phyloP scores from a whole-genome alignment of 1,284 basidiomycete species.

The Porodaedalea pini region DNA sequence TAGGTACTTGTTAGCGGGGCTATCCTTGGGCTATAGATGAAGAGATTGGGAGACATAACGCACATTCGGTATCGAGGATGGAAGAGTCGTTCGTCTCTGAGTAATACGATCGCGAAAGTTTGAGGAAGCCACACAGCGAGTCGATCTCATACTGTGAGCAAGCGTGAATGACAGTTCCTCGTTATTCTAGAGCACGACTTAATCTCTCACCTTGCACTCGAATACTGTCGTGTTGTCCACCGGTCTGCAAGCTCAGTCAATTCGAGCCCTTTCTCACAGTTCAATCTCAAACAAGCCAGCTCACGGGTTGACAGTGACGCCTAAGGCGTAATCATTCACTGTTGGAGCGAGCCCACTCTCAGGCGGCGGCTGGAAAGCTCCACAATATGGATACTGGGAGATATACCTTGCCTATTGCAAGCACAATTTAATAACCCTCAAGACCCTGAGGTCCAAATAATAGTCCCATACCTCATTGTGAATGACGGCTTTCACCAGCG shows the following conservation, averaged over 20 bases:
- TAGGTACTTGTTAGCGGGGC: background rate
- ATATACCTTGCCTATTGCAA: conserved; percentile 54
- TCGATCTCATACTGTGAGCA: conserved; percentile 64
- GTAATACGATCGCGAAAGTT: conserved; percentile 70
- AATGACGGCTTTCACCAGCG: conserved; percentile 68
- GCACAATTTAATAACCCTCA: background rate
- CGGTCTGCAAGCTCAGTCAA: conserved; percentile 39
- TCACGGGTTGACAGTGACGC: conserved; percentile 68
- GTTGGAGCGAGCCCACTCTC: conserved; percentile 62
- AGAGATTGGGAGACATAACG: conserved; percentile 22
- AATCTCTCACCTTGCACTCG: conserved; percentile 64
- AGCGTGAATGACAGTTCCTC: background rate
- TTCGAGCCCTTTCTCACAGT: background rate
- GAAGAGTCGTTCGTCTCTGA: conserved; percentile 63
- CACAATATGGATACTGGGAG: conserved; percentile 68
- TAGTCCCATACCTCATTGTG: conserved; percentile 50
- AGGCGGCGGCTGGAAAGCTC: conserved; percentile 72
- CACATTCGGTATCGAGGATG: conserved; percentile 69
- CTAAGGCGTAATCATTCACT: conserved; percentile 62
- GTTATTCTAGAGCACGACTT: background rate
- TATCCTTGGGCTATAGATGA: conserved; percentile 1
- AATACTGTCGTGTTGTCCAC: conserved; percentile 67
- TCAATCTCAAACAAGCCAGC: conserved; percentile 24
- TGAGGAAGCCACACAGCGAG: conserved; percentile 71
- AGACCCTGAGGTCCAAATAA: too few species aligned